Percentiles rank a stretch among this genome's conserved stretches.
phyloP scores from a whole-genome alignment of 257 asterid genomes.

The Solanum tacnaense region DNA sequence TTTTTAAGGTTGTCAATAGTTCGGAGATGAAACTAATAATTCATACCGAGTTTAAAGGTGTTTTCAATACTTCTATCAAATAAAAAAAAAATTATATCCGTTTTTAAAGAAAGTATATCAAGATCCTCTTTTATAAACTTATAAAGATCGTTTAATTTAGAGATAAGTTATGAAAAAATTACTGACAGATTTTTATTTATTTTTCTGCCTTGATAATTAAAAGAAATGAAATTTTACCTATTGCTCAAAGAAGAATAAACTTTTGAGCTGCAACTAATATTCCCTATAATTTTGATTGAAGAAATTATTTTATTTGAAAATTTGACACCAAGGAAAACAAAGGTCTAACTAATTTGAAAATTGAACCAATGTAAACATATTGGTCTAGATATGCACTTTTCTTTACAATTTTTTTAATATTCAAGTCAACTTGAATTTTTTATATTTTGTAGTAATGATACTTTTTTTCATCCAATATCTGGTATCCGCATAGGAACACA shows the following conservation, averaged over 20 bases:
- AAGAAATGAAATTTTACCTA: neutral
- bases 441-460: neutral
- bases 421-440: neutral
- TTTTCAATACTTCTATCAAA: no score
- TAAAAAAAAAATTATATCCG: no score
- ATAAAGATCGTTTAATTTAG: neutral
- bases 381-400: neutral
- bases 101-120: no score
- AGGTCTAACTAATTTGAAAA: neutral
- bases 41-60: rapidly evolving
- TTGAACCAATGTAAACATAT: neutral
- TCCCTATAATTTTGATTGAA: neutral
- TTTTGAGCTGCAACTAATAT: neutral
- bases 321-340: neutral
- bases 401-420: neutral
- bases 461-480: no score
- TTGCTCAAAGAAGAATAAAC: neutral
- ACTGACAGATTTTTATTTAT: neutral
- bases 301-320: neutral
- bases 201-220: neutral
- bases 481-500: rapidly evolving
- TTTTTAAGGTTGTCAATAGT: no score
- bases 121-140: neutral
- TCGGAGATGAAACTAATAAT: neutral
- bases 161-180: no score